Evolutionary conservation across 192 early-diverging fungal genomes (phyloP).

Genomic region (Umbelopsis ramanniana): DNA sequence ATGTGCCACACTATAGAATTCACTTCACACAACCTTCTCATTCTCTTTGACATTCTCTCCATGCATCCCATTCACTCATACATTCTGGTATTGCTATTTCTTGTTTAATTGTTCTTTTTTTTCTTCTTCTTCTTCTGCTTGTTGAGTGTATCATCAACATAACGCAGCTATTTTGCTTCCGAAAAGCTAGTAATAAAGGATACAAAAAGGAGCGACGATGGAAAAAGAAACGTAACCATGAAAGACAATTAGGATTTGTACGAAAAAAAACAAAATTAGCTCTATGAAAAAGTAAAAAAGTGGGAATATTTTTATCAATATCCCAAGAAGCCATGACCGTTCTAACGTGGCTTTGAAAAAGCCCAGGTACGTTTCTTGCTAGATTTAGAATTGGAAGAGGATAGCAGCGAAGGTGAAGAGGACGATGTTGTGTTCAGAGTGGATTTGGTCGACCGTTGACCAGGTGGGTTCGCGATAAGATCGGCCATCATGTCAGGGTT

Average conservation of each 20-base stretch:
- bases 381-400: background rate
- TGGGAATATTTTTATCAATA: no score
- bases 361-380: background rate
- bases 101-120: background rate
- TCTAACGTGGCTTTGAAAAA: background rate
- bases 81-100: background rate
- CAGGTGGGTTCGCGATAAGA: background rate
- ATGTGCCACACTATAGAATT: background rate
- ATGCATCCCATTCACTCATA: background rate
- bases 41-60: background rate
- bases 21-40: background rate
- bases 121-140: background rate
- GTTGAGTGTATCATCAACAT: background rate
- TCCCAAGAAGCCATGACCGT: background rate
- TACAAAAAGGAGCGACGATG: background rate
- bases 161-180: background rate
- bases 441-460: background rate
- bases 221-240: background rate
- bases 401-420: background rate
- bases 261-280: background rate
- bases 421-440: background rate
- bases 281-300: no score
- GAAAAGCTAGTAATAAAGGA: no score
- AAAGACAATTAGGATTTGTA: background rate
- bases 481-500: conserved; percentile 7